Evolutionary conservation across 352 stramenopile species (phyloP), one percentile per base, ranked within the genome.

Genomic region (Thalassiosira allenii): DNA sequence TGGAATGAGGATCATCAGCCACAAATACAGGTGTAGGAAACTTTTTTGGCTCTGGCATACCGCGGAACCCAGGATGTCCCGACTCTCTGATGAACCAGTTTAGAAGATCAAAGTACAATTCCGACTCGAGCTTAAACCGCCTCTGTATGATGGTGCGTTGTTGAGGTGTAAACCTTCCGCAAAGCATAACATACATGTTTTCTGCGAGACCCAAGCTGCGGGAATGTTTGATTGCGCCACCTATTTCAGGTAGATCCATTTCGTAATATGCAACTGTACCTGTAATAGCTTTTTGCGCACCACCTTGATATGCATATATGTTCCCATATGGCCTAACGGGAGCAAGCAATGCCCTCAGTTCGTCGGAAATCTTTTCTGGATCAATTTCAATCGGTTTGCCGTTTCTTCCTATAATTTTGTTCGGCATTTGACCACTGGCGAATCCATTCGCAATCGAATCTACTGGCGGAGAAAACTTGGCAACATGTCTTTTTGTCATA

Each of bases 261-360:
- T 68, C 56, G 20, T 70, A 77, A n/a, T n/a, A n/a, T n/a, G 27
- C 43, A 68, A 32, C 37, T 37, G 27, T 44, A 62, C 56, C 56
- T 37, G 25, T 53, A 2, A 77, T 56, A 17, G 68, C 68, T 29
- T 69, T 30, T 41, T 75, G 66, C 4, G 52, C 20, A 1, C 66
- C 66, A 12, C 33, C 66, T 9, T 40, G 34, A 30, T 64, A 77
- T 34, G 68, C 68, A 77, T 57, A 56, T 3, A 77, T n/a, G n/a
- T n/a, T n/a, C n/a, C n/a, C n/a, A n/a, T n/a, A n/a, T n/a, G n/a
- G n/a, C n/a, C n/a, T n/a, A n/a, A n/a, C n/a, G n/a, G n/a, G n/a
- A n/a, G n/a, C n/a, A n/a, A n/a, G n/a, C n/a, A n/a, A n/a, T n/a
- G n/a, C n/a, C n/a, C n/a, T n/a, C n/a, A n/a, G n/a, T n/a, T n/a